A percentile compares a stretch with the other conserved stretches of the same genome.
Conservation (phyloP, 305 asterid species). For the Solanum hybrid region DNA sequence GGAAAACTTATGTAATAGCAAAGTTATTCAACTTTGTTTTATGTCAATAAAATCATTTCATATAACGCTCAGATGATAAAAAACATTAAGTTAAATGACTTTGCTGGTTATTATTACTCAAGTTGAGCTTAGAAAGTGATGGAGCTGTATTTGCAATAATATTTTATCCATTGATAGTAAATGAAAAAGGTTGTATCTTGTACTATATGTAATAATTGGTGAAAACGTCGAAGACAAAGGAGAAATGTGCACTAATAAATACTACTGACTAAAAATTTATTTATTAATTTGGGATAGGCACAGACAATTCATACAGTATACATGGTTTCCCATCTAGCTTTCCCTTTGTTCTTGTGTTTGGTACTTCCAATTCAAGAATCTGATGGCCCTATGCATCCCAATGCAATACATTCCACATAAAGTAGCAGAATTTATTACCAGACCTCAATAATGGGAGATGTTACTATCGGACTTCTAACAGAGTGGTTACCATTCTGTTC, state of each 20-base stretch:
- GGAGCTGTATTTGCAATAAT: not conserved
- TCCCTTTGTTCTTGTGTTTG: not conserved
- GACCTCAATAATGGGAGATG: not conserved
- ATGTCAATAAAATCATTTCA: no score
- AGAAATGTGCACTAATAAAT: not conserved
- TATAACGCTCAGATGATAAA: no score
- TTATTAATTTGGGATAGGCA: not conserved
- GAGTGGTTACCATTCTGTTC: not conserved
- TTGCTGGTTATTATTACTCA: not conserved
- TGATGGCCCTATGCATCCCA: not conserved
- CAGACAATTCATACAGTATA: not conserved
- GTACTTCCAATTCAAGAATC: not conserved
- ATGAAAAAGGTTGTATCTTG: not conserved
- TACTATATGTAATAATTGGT: not conserved
- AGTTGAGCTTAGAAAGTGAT: no score
- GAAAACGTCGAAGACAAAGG: not conserved
- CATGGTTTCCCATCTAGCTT: not conserved
- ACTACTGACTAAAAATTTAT: not conserved
- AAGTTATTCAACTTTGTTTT: no score
- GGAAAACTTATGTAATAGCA: not conserved
- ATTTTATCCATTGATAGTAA: not conserved
- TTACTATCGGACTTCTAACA: slow-evolving; percentile 15
- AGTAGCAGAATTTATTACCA: not conserved
- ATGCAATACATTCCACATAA: not conserved
- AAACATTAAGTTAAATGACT: not conserved